These are phyloP conservation scores for Cicer judaicum DNA, from an alignment of 306 rosid species.

Conservation along the genomic window DNA sequence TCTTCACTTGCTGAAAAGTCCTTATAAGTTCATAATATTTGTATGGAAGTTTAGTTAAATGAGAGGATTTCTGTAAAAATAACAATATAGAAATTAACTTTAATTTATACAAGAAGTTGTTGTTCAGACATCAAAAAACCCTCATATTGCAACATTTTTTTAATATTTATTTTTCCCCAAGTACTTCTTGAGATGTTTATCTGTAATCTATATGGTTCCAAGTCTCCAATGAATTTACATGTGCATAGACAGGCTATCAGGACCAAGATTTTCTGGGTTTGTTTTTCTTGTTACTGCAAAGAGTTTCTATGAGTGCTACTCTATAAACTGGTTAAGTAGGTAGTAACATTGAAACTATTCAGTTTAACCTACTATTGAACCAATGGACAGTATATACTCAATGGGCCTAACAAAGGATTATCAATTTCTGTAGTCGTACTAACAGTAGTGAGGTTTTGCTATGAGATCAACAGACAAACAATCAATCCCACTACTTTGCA, in stretches of 20 bases:
- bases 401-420: conserved; percentile 15
- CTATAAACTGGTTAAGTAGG: not conserved
- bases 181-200: too few relatives aligned
- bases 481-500: conserved; percentile 1
- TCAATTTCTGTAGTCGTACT: not conserved
- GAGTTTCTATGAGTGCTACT: conserved; percentile 11
- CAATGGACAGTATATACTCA: conserved; percentile 12
- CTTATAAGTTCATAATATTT: not conserved
- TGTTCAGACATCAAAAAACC: not conserved
- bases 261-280: not conserved
- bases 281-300: conserved; percentile 5
- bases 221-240: not conserved
- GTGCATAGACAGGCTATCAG: conserved; percentile 5
- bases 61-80: not conserved
- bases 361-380: conserved; percentile 16
- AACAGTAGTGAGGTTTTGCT: conserved; percentile 9
- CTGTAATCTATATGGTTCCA: not conserved
- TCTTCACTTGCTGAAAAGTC: conserved; percentile 1
- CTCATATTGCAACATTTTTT: too few relatives aligned
- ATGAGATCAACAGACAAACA: conserved; percentile 25
- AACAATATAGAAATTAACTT: not conserved
- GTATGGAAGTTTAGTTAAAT: not conserved
- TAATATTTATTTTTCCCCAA: not conserved
- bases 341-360: conserved; percentile 4
- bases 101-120: not conserved